Evolutionary conservation across 768 basidiomycete genomes (phyloP).

Genomic region (Naganishia onofrii): DNA sequence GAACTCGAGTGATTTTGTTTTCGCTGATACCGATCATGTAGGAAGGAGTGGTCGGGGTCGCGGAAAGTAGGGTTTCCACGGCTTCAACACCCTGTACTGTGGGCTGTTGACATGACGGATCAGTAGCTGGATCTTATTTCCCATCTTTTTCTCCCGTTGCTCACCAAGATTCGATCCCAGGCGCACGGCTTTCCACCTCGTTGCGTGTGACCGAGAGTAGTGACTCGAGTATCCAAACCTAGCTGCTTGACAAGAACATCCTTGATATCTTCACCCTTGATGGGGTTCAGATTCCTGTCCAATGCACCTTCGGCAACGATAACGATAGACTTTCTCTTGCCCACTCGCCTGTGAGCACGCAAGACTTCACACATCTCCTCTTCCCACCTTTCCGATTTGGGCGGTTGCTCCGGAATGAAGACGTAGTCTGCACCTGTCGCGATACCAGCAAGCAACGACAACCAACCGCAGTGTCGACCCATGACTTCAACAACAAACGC

Average conservation of each 20-base stretch:
- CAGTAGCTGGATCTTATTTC: slow-evolving; percentile 17
- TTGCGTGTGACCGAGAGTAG: slow-evolving; percentile 94
- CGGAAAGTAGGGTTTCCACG: slow-evolving; percentile 77
- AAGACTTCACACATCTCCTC: slow-evolving; percentile 85
- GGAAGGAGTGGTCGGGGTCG: slow-evolving; percentile 83
- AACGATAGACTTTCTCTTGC: slow-evolving; percentile 97
- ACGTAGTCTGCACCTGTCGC: slow-evolving; percentile 91
- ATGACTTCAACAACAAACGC: slow-evolving; percentile 99
- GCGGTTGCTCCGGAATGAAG: slow-evolving; percentile 94
- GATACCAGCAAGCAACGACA: slow-evolving; percentile 87
- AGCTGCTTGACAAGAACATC: slow-evolving; percentile 79
- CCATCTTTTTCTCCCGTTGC: slow-evolving; percentile 36
- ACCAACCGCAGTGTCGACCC: slow-evolving; percentile 99
- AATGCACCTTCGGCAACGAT: slow-evolving; percentile 96
- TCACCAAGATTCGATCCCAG: slow-evolving; percentile 82
- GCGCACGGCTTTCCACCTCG: slow-evolving; percentile 92
- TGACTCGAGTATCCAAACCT: slow-evolving; percentile 91
- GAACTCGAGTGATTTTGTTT: slow-evolving; percentile 90
- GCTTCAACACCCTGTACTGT: slow-evolving; percentile 96
- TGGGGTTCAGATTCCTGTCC: slow-evolving; percentile 83
- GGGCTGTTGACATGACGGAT: slow-evolving; percentile 59
- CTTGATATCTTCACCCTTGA: slow-evolving; percentile 85
- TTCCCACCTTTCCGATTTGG: slow-evolving; percentile 76
- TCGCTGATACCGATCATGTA: slow-evolving; percentile 96
- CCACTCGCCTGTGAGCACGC: slow-evolving; percentile 74